Percentiles rank a stretch among this genome's conserved stretches.
phyloP scores from a whole-genome alignment of 306 rosid genomes.

The Cucumis hystrix region DNA sequence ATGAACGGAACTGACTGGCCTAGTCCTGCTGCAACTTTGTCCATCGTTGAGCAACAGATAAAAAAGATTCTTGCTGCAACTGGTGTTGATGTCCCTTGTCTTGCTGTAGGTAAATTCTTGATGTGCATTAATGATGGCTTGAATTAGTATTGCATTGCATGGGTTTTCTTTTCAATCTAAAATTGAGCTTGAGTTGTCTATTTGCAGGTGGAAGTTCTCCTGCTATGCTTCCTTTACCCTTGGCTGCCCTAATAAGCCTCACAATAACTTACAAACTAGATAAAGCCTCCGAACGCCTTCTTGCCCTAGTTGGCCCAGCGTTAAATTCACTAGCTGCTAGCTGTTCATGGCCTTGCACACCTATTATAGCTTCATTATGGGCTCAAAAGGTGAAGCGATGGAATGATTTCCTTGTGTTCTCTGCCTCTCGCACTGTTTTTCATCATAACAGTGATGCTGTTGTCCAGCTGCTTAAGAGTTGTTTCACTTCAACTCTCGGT shows the following conservation, averaged over 20 bases:
- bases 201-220: constrained; percentile 65
- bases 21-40: constrained; percentile 90
- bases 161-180: constrained; percentile 2
- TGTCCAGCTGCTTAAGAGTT: constrained; percentile 80
- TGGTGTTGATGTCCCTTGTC: constrained; percentile 93
- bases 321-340: constrained; percentile 50
- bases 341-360: constrained; percentile 92
- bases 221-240: constrained; percentile 79
- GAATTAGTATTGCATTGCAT: not conserved
- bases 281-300: constrained; percentile 47
- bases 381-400: constrained; percentile 75
- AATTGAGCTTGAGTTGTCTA: constrained; percentile 11
- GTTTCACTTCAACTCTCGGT: constrained; percentile 82
- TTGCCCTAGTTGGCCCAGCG: constrained; percentile 57
- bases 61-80: constrained; percentile 76
- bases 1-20: constrained; percentile 99
- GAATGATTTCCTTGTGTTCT: constrained; percentile 59
- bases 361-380: constrained; percentile 71
- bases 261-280: constrained; percentile 80
- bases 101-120: constrained; percentile 49
- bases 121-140: not conserved
- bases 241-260: constrained; percentile 80
- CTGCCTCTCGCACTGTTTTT: constrained; percentile 77
- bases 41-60: constrained; percentile 66
- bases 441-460: constrained; percentile 74